Evolutionary conservation across 2,329 filamentous ascomycete genomes (phyloP).

Genomic region (Microcyclospora pomicola): DNA sequence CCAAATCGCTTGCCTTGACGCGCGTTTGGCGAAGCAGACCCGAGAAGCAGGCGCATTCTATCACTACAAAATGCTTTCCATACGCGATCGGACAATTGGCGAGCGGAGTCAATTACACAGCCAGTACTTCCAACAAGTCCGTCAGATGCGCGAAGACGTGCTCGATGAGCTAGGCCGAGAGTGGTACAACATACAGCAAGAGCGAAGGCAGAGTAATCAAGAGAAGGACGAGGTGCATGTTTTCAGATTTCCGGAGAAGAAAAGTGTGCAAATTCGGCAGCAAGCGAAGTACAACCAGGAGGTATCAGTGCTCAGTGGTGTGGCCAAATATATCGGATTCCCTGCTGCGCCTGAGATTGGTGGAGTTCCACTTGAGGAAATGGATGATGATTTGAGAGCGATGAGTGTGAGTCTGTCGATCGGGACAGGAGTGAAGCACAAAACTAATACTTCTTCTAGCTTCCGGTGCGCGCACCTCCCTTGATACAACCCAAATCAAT

Average conservation of each 20-base stretch:
- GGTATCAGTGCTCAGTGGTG: conserved; percentile 75
- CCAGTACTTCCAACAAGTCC: conserved; percentile 77
- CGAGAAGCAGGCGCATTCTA: conserved; percentile 61
- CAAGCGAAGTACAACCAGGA: conserved; percentile 90
- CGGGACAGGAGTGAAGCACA: no score
- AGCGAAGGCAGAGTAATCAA: conserved; percentile 65
- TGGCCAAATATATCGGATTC: conserved; percentile 93
- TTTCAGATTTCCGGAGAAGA: conserved; percentile 64
- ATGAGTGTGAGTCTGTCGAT: conserved; percentile 51
- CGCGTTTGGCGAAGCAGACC: conserved; percentile 67
- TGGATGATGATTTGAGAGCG: conserved; percentile 75
- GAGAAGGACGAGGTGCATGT: conserved; percentile 70
- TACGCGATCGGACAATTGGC: conserved; percentile 63
- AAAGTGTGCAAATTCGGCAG: conserved; percentile 64
- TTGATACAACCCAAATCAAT: background rate
- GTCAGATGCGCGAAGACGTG: conserved; percentile 67
- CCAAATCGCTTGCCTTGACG: conserved; percentile 77
- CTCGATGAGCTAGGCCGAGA: conserved; percentile 73
- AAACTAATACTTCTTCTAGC: background rate
- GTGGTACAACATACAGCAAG: conserved; percentile 85
- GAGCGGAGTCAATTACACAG: conserved; percentile 75
- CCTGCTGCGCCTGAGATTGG: conserved; percentile 80
- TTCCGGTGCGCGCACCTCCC: conserved; percentile 1
- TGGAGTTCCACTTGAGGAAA: conserved; percentile 55
- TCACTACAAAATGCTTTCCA: conserved; percentile 57